phyloP scores from a whole-genome alignment of 2,329 filamentous ascomycete species.

The Leptographium lundbergii region DNA sequence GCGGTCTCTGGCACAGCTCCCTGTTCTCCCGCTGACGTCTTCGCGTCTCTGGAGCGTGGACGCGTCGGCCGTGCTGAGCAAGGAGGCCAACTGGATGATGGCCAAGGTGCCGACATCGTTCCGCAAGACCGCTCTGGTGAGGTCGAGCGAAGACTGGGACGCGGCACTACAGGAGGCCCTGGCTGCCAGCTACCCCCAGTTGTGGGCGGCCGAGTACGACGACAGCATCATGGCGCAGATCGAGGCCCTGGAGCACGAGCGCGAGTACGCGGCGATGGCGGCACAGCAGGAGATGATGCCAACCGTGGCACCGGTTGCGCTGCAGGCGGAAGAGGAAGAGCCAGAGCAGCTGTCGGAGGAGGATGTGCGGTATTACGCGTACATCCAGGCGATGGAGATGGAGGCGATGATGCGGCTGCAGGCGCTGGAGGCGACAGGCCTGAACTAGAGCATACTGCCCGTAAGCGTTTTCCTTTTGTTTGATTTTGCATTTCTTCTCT shows the following conservation, averaged over 20 bases:
- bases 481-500: neutral
- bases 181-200: conserved; percentile 15
- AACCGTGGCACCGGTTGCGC: neutral
- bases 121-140: neutral
- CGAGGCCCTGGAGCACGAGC: conserved; percentile 20
- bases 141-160: conserved; percentile 21
- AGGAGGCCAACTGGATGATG: conserved; percentile 18
- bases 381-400: conserved; percentile 16
- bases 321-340: neutral
- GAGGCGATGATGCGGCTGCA: conserved; percentile 11
- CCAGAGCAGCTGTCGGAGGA: conserved; percentile 2
- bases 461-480: neutral
- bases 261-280: conserved; percentile 15
- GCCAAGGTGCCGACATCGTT: neutral
- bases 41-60: conserved; percentile 15
- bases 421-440: conserved; percentile 10
- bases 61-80: neutral
- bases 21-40: conserved; percentile 11
- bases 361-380: conserved; percentile 14
- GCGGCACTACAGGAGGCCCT: conserved; percentile 20
- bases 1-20: neutral
- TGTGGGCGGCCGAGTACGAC: neutral
- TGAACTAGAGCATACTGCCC: conserved; percentile 5
- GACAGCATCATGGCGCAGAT: conserved; percentile 17
- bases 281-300: conserved; percentile 4